Base-by-base conservation (phyloP, 306 rosid species). In the Adenanthera pavonina region DNA sequence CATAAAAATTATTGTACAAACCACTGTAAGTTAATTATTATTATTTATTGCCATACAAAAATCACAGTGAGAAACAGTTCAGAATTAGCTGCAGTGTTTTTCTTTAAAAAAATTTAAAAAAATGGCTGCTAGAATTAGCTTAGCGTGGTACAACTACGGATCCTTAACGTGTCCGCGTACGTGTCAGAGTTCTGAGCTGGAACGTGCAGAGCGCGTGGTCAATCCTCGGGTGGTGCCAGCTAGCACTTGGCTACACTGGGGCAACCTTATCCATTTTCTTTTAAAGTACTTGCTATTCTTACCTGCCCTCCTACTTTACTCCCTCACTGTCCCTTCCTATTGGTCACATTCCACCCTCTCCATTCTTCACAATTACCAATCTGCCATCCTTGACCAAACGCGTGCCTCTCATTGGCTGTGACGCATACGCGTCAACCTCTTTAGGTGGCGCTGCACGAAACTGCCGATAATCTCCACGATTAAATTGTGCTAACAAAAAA, bases 191-290 rank as follows among this genome's bases (percentile, higher is more conserved):
- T 19, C 66, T 62, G 44, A 49, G 66, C 56, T 16, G 62, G 77
- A 76, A 84, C 86, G 83, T 78, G 84, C 66, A 15, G 13, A 66
- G 82, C 84, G 84, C 83, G 88, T 87, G 88, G 80, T 76, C 86
- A 79, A 67, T 70, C 75, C 59, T 66, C 51, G 72, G 72, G 82
- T 78, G 74, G 52, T 79, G 88, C 88, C 88, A 75, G 84, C 90
- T 87, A 88, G 80, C 86, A 78, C 15, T n/a, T 19, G 30, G 40
- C 81, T 81, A 70, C 65, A 80, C 79, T 84, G 33, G 43, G 80
- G 20, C 7, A 78, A 84, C 88, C 86, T 87, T 87, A 87, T 87
- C 88, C 90, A 84, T 2, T 78, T 81, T 60, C 84, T 53, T 76
- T 53, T 78, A 17, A 67, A 69, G 74, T 34, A 14, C 3, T 0